Conservation (phyloP, 2,329 filamentous ascomycete species). For the Fusarium sp. region DNA sequence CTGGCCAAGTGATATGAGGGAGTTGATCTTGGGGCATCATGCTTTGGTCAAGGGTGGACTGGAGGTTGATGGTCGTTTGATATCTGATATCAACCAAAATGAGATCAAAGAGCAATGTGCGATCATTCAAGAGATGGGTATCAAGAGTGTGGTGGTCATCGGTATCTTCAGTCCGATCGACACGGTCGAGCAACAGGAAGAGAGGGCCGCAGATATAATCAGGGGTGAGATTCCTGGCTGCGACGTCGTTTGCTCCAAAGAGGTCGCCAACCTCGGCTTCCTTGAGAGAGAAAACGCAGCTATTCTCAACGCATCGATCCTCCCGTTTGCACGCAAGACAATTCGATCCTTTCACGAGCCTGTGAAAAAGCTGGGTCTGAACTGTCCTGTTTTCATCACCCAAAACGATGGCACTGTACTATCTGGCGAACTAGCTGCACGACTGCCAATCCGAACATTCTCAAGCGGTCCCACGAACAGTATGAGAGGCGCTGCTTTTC, state of each 20-base stretch:
- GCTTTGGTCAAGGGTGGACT: conserved; percentile 62
- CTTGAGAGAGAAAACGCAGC: conserved; percentile 73
- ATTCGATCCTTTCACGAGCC: conserved; percentile 67
- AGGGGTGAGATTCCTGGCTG: conserved; percentile 52
- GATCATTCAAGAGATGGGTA: conserved; percentile 54
- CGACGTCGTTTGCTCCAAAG: conserved; percentile 62
- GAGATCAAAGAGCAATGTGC: conserved; percentile 55
- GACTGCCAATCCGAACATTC: conserved; percentile 70
- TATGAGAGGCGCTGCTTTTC: conserved; percentile 71
- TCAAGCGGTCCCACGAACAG: conserved; percentile 73
- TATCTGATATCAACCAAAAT: conserved; percentile 57
- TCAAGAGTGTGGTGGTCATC: conserved; percentile 60
- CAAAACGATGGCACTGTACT: conserved; percentile 73
- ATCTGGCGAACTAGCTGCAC: conserved; percentile 63
- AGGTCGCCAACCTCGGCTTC: conserved; percentile 65
- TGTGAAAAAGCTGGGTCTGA: conserved; percentile 60
- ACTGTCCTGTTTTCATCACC: conserved; percentile 69
- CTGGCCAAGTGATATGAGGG: conserved; percentile 62
- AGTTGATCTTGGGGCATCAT: conserved; percentile 59
- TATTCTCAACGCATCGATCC: conserved; percentile 71
- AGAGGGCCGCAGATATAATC: conserved; percentile 58
- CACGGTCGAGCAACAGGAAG: conserved; percentile 60
- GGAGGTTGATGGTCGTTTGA: conserved; percentile 62
- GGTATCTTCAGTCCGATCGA: conserved; percentile 67
- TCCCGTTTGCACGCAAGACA: conserved; percentile 66